Base-by-base conservation (phyloP, 768 basidiomycete genomes). In the Trametes cubensis region DNA sequence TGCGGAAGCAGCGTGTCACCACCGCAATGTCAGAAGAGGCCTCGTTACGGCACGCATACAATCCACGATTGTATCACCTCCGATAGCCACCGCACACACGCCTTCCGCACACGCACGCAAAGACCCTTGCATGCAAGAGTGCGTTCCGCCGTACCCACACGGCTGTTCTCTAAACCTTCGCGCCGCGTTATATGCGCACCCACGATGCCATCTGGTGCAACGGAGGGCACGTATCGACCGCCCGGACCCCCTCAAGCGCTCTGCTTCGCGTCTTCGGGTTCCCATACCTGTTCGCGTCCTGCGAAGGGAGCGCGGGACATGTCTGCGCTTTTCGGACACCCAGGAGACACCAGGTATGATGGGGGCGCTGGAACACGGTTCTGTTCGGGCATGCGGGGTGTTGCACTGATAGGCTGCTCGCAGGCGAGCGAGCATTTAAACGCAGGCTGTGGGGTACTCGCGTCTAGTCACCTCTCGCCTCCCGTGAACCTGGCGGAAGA, bases 301-400 rank as follows among this genome's bases (percentile, higher is more conserved):
- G 46, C 56, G 56, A 57, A 15, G 13, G 34, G 8, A 40, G 56
- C 56, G 56, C 44, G 56, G 40, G 18, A 25, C 25, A 4, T 26
- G 25, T 21, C 25, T 42, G 53, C 40, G 28, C 45, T 20, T 3
- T 20, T 46, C 45, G 11, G 34, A 34, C 34, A 34, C 34, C n/a
- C 34, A 11, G 11, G 34, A 34, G 46, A 25, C 20, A 47, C 14
- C 46, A 25, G 23, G 46, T 18, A 30, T 23, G 48, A 49, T 28
- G 26, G 14, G 42, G 42, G 42, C 20, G 42, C 17, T 20, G 42
- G 17, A 18, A 44, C 42, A 21, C 42, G 42, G 20, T 44, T 44
- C 42, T 44, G 30, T 51, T 23, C 30, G 30, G n/a, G 17, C 34
- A 17, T 5, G 26, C 45, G 48, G 17, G 48, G 48, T 26, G 48